These are phyloP conservation scores for Acmispon strigosus DNA, from an alignment of 306 rosid species.

Conservation along the genomic window DNA sequence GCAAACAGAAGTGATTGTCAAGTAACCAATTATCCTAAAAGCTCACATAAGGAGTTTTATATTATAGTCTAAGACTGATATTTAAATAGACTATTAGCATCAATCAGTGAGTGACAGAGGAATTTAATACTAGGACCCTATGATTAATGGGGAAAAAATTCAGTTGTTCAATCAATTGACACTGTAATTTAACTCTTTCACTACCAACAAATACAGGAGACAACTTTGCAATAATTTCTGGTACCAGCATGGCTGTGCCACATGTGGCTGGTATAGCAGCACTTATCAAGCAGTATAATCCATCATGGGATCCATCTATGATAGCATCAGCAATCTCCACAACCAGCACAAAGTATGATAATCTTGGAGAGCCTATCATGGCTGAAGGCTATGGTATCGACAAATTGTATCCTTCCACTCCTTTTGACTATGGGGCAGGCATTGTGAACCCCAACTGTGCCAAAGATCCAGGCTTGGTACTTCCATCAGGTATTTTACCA, in stretches of 20 bases:
- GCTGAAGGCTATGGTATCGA: conserved; percentile 49
- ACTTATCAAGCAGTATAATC: conserved; percentile 71
- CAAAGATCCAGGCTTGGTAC: conserved; percentile 67
- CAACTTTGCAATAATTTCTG: conserved; percentile 62
- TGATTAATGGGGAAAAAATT: not conserved
- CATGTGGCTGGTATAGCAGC: conserved; percentile 92
- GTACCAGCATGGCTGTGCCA: conserved; percentile 94
- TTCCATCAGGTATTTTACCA: conserved; percentile 46
- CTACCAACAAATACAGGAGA: conserved; percentile 36
- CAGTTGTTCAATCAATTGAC: not conserved
- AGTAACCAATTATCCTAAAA: no score
- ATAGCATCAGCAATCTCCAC: conserved; percentile 80
- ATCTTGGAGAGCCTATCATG: conserved; percentile 50
- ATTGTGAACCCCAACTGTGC: conserved; percentile 54
- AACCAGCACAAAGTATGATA: conserved; percentile 61
- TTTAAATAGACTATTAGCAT: not conserved
- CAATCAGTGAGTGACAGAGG: not conserved
- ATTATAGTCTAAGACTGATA: no score
- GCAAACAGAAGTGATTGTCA: no score
- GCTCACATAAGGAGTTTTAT: no score
- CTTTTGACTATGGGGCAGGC: conserved; percentile 77
- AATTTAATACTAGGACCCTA: not conserved
- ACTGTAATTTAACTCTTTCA: not conserved
- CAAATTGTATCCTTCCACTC: conserved; percentile 52
- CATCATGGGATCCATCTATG: conserved; percentile 89